A percentile compares a stretch with the other conserved stretches of the same genome.
phyloP scores from a whole-genome alignment of 2,329 filamentous ascomycete genomes.

The Alternaria triticimaculans region DNA sequence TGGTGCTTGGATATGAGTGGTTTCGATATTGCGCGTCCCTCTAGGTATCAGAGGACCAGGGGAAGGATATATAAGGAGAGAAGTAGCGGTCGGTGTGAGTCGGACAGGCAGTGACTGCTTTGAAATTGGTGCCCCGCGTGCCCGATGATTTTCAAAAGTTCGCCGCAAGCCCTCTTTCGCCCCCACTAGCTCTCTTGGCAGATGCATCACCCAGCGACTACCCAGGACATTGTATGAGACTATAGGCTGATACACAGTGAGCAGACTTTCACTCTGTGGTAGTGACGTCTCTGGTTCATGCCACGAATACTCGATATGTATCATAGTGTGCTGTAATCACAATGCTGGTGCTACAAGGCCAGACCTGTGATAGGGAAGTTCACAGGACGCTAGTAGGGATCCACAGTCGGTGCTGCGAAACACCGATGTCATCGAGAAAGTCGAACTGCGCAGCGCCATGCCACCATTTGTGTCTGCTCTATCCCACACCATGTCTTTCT shows the following conservation, averaged over 20 bases:
- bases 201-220: too few species aligned
- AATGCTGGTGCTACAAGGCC: neutral
- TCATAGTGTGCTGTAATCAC: too few species aligned
- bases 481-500: conserved; percentile 28
- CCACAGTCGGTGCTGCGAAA: neutral
- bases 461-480: neutral
- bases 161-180: conserved; percentile 13
- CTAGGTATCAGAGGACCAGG: neutral
- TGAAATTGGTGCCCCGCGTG: conserved; percentile 37
- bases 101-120: conserved; percentile 30
- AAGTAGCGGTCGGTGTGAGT: conserved; percentile 17
- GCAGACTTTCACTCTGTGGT: neutral
- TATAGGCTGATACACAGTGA: too few species aligned
- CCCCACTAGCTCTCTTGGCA: neutral
- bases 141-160: conserved; percentile 25
- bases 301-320: too few species aligned
- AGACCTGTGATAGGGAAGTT: neutral
- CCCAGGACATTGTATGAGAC: too few species aligned
- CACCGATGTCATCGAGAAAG: conserved; percentile 12
- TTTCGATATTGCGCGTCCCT: neutral
- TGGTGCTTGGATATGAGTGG: neutral
- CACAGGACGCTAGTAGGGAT: neutral
- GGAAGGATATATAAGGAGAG: neutral
- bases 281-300: neutral
- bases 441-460: neutral